These are phyloP conservation scores for Kwoniella dejecticola DNA, from an alignment of 768 basidiomycete genomes.

Conservation along the genomic window DNA sequence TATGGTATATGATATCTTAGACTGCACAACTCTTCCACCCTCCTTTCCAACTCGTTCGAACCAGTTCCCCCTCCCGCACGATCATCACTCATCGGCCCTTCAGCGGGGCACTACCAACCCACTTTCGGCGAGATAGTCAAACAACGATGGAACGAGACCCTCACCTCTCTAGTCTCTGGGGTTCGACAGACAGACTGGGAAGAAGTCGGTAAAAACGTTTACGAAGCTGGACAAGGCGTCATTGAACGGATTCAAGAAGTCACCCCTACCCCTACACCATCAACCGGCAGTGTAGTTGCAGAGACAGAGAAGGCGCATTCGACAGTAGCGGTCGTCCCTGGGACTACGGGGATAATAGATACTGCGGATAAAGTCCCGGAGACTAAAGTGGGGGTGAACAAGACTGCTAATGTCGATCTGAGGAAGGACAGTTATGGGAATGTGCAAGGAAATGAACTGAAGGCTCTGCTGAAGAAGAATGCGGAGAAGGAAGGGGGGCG, in stretches of 20 bases:
- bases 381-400: conserved; percentile 3
- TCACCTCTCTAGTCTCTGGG: conserved; percentile 15
- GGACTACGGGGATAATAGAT: conserved; percentile 14
- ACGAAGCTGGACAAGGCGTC: conserved; percentile 20
- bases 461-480: conserved; percentile 10
- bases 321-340: conserved; percentile 11
- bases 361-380: conserved; percentile 5
- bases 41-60: conserved; percentile 42
- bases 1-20: conserved; percentile 14
- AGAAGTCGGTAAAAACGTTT: conserved; percentile 22
- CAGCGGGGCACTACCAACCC: conserved; percentile 11
- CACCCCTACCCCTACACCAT: background rate
- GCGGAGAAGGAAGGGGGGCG: conserved; percentile 9
- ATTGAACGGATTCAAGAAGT: conserved; percentile 9
- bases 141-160: conserved; percentile 38
- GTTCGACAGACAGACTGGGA: conserved; percentile 36
- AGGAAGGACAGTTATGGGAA: conserved; percentile 11
- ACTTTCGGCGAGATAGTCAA: conserved; percentile 34
- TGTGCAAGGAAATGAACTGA: conserved; percentile 12
- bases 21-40: conserved; percentile 31
- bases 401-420: conserved; percentile 6
- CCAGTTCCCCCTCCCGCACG: conserved; percentile 31
- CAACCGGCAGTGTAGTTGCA: background rate
- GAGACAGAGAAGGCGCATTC: conserved; percentile 2
- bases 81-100: conserved; percentile 37